phyloP scores from a whole-genome alignment of 192 early-diverging fungal species.

The Gryganskiella cystojenkinii region DNA sequence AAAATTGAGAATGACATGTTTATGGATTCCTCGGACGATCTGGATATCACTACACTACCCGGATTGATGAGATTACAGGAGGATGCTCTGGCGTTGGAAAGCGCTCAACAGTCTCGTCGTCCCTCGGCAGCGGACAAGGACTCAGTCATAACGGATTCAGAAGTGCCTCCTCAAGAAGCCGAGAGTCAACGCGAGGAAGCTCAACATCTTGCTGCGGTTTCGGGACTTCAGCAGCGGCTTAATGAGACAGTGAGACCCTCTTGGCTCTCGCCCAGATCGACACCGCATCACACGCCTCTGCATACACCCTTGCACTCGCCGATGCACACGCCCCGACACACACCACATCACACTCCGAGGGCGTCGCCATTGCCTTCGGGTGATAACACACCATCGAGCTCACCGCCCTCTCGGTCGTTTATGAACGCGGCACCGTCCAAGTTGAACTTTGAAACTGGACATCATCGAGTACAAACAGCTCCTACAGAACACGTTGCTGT shows the following conservation, averaged over 20 bases:
- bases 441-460: conserved; percentile 35
- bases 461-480: conserved; percentile 46
- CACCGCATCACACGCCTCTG: conserved; percentile 26
- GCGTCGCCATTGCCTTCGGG: conserved; percentile 38
- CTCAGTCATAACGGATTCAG: conserved; percentile 6
- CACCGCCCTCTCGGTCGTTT: conserved; percentile 39
- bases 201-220: conserved; percentile 13
- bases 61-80: conserved; percentile 60
- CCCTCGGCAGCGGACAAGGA: conserved; percentile 6
- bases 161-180: conserved; percentile 3
- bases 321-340: conserved; percentile 34
- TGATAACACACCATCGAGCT: conserved; percentile 51
- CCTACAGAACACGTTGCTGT: conserved; percentile 46
- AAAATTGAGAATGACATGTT: conserved; percentile 76
- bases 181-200: conserved; percentile 12
- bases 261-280: conserved; percentile 39
- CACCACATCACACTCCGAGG: conserved; percentile 45
- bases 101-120: conserved; percentile 4
- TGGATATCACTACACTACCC: conserved; percentile 61
- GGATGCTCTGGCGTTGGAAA: conserved; percentile 18
- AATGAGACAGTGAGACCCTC: conserved; percentile 26
- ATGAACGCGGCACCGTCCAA: conserved; percentile 20
- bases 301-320: conserved; percentile 47
- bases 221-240: conserved; percentile 32
- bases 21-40: conserved; percentile 55